Evolutionary conservation across 2,329 filamentous ascomycete genomes (phyloP).

Genomic region (Immersiporthe knoxdaviesiana): DNA sequence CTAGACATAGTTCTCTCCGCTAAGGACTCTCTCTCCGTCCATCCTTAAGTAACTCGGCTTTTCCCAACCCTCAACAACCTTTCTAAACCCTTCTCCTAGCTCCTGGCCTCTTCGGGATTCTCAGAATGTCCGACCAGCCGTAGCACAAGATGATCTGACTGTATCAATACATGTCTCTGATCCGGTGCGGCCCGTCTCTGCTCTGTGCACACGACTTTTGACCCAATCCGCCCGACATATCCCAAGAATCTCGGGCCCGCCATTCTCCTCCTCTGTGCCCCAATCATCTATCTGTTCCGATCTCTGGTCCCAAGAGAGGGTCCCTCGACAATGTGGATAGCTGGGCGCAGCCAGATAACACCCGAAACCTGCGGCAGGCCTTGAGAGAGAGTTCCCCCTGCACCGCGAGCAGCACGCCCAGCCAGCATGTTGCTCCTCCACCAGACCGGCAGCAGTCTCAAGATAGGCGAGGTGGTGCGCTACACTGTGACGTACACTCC

Average conservation of each 20-base stretch:
- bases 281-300: background rate
- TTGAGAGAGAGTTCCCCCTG: background rate
- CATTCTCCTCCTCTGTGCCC: too few relatives aligned
- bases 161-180: background rate
- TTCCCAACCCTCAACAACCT: background rate
- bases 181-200: background rate
- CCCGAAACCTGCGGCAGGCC: background rate
- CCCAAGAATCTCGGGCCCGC: background rate
- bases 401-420: background rate
- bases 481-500: slow-evolving; percentile 93
- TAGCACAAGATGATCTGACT: slow-evolving; percentile 3
- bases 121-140: background rate
- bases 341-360: background rate
- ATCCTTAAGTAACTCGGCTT: background rate
- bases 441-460: slow-evolving; percentile 81
- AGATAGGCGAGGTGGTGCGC: slow-evolving; percentile 91
- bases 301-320: background rate
- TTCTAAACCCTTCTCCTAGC: background rate
- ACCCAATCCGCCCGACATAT: too few relatives aligned
- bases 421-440: slow-evolving; percentile 82
- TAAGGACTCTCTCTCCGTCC: background rate
- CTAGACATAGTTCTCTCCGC: background rate
- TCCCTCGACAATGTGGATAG: slow-evolving; percentile 1
- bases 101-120: background rate
- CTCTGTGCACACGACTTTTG: background rate